Conservation (phyloP, 805 yeast species). For the Kodamaea laetipori region DNA sequence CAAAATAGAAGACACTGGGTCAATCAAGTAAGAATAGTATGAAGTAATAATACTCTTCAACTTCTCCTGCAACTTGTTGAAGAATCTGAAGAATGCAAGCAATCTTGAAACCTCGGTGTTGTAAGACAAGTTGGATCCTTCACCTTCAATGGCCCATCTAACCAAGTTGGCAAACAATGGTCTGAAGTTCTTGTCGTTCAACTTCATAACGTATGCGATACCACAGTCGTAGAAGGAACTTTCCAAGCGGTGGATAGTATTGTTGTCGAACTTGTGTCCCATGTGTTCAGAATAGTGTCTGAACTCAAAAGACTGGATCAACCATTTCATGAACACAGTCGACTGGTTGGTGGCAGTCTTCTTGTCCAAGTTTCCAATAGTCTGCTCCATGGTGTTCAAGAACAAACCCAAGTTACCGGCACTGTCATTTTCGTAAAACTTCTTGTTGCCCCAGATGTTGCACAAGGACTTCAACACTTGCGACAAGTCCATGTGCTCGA, state of each 20-base stretch:
- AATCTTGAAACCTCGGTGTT: conserved; percentile 59
- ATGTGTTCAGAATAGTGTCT: conserved; percentile 50
- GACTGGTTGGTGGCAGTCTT: conserved; percentile 75
- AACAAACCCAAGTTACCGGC: conserved; percentile 61
- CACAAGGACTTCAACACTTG: conserved; percentile 63
- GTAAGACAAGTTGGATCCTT: conserved; percentile 52
- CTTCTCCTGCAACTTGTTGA: conserved; percentile 79
- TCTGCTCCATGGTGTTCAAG: conserved; percentile 64
- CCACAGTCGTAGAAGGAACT: conserved; percentile 72
- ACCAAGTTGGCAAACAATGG: conserved; percentile 86
- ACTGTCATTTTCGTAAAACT: conserved; percentile 35
- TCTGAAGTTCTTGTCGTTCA: conserved; percentile 91
- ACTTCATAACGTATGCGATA: conserved; percentile 77
- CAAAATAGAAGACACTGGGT: conserved; percentile 63
- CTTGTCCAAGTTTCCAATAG: conserved; percentile 69
- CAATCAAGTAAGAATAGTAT: conserved; percentile 83
- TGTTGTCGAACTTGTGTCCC: conserved; percentile 54
- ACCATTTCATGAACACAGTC: conserved; percentile 63
- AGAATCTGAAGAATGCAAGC: conserved; percentile 79
- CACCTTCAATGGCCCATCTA: conserved; percentile 91
- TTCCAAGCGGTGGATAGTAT: conserved; percentile 80
- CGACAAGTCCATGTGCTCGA: conserved; percentile 67
- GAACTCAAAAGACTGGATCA: conserved; percentile 71
- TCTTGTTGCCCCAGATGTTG: conserved; percentile 56
- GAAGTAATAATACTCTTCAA: conserved; percentile 85